These are phyloP conservation scores for Solanum chiquidenum DNA, from an alignment of 257 asterid genomes.

Conservation along the genomic window DNA sequence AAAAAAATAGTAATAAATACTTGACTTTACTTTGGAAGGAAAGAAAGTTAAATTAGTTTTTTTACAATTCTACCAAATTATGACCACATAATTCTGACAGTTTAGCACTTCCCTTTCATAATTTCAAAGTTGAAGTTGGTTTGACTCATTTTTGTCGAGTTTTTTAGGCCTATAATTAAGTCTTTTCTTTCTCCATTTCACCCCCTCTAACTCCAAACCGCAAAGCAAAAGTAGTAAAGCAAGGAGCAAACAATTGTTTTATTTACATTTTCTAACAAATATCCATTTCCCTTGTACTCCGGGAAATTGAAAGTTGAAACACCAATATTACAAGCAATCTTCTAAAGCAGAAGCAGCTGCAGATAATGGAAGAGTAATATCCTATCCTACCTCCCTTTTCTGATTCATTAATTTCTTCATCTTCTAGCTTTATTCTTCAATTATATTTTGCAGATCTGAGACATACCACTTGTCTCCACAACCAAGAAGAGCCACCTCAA, in stretches of 20 bases:
- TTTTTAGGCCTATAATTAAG: background rate
- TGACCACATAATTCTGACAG: too few species aligned
- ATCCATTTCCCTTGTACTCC: background rate
- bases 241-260: background rate
- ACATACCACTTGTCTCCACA: constrained; percentile 5
- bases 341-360: background rate
- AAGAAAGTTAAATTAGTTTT: too few species aligned
- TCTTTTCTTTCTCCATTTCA: background rate
- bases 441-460: constrained; percentile 22
- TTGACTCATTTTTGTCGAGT: background rate
- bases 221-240: background rate
- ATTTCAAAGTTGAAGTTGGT: background rate
- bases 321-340: constrained; percentile 2
- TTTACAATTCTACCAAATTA: too few species aligned
- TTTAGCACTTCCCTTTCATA: background rate
- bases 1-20: too few species aligned
- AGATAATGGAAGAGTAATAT: constrained; percentile 17
- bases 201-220: background rate
- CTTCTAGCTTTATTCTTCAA: background rate
- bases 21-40: background rate
- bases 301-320: constrained; percentile 3
- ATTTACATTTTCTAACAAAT: background rate
- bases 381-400: background rate
- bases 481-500: background rate
- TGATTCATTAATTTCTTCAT: background rate